Percentiles rank a stretch among this genome's conserved stretches.
phyloP scores from a whole-genome alignment of 2,329 filamentous ascomycete genomes.

The Alternaria viburni region DNA sequence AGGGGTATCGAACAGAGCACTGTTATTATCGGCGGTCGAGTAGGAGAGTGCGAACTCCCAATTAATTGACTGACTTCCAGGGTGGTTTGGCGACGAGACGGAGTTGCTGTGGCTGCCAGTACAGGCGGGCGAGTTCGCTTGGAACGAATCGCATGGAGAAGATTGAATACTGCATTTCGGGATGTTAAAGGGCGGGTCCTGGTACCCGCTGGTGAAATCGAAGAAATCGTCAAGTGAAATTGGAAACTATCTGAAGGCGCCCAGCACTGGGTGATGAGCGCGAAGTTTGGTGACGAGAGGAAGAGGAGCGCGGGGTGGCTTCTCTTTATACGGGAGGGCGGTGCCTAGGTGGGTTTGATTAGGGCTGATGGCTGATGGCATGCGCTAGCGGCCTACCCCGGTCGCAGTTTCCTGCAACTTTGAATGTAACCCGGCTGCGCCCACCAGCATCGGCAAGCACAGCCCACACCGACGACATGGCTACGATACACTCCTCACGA shows the following conservation, averaged over 20 bases:
- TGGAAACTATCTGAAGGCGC: slow-evolving; percentile 40
- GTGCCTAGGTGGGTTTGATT: not conserved
- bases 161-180: slow-evolving; percentile 38
- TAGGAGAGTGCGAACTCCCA: slow-evolving; percentile 38
- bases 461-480: slow-evolving; percentile 31
- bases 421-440: slow-evolving; percentile 7
- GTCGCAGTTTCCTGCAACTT: slow-evolving; percentile 26
- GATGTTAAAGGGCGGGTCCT: slow-evolving; percentile 42
- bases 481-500: slow-evolving; percentile 36
- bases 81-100: slow-evolving; percentile 28
- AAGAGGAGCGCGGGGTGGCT: slow-evolving; percentile 21
- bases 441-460: slow-evolving; percentile 16
- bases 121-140: slow-evolving; percentile 24
- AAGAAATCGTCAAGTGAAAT: slow-evolving; percentile 48
- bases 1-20: slow-evolving; percentile 24
- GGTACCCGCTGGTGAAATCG: slow-evolving; percentile 45
- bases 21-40: slow-evolving; percentile 28
- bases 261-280: slow-evolving; percentile 47
- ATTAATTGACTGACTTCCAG: slow-evolving; percentile 33
- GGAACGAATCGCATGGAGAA: slow-evolving; percentile 29
- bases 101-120: slow-evolving; percentile 37
- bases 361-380: slow-evolving; percentile 3
- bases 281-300: slow-evolving; percentile 31
- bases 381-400: slow-evolving; percentile 10
- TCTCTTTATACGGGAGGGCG: slow-evolving; percentile 25